Conservation (phyloP, 2,329 filamentous ascomycete genomes). For the Trichophyton schoenleinii region DNA sequence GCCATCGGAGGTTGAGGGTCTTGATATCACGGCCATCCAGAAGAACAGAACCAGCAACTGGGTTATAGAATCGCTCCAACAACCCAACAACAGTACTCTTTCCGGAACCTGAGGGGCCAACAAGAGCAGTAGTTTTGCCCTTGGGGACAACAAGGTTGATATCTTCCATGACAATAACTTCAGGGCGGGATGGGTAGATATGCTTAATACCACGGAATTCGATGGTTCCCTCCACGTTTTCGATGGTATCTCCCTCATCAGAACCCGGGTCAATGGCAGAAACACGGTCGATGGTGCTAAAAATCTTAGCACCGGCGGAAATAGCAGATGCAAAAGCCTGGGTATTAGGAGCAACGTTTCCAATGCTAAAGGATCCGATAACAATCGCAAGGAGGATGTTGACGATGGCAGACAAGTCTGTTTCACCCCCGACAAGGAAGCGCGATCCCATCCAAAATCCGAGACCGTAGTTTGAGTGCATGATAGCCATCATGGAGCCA, state of each 20-base stretch:
- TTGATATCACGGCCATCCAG: slow-evolving; percentile 75
- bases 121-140: slow-evolving; percentile 83
- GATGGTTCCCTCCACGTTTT: slow-evolving; percentile 62
- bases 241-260: slow-evolving; percentile 58
- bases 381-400: slow-evolving; percentile 84
- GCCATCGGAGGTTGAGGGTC: slow-evolving; percentile 74
- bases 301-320: slow-evolving; percentile 82
- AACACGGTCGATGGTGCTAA: slow-evolving; percentile 74
- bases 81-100: slow-evolving; percentile 92
- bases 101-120: slow-evolving; percentile 85
- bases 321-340: slow-evolving; percentile 76
- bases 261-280: slow-evolving; percentile 73
- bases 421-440: slow-evolving; percentile 55
- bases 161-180: slow-evolving; percentile 76
- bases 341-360: slow-evolving; percentile 72
- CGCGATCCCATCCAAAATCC: slow-evolving; percentile 79
- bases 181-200: slow-evolving; percentile 86
- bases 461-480: slow-evolving; percentile 78
- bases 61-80: slow-evolving; percentile 87
- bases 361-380: slow-evolving; percentile 83
- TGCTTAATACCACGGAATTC: slow-evolving; percentile 75
- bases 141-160: slow-evolving; percentile 70
- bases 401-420: slow-evolving; percentile 60
- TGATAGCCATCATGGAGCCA: slow-evolving; percentile 65
- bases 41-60: slow-evolving; percentile 63